Base-by-base conservation (phyloP, 2,329 filamentous ascomycete genomes). In the Trichoderma polysporum region DNA sequence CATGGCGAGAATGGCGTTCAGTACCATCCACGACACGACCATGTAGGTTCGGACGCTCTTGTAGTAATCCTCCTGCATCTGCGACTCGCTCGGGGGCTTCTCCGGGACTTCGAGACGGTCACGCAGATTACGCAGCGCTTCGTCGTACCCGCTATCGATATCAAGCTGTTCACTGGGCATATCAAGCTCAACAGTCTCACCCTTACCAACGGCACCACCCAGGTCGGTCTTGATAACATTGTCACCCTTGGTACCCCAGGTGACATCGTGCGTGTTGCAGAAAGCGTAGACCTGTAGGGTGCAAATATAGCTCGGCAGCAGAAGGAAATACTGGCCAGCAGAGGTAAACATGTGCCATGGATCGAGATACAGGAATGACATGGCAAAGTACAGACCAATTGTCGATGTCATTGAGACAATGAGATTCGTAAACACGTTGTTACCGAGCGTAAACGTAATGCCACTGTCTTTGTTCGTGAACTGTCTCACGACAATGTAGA, bases 281-380 rank as follows among this genome's bases (percentile, higher is more conserved):
- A 99, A 99, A 50, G 95, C 95, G 80, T 99, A 99, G 22, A 98
- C 93, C 79, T 99, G 95, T 2, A 99, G 85, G 0, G 93, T 98
- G 82, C 95, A 98, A 79, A 99, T 97, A 82, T 98, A 99, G 45
- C 86, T 90, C 0, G 95, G 95, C 39, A 99, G 84, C 29, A 99
- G 88, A 54, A 94, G 86, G 77, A 99, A 97, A 83, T 99, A 99
- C 77, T 97, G 94, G 0, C 85, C 87, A 0, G 92, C 89, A 0
- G 90, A 94, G 13, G 95, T 99, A 81, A 99, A 91, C 91, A 99
- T 95, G 83, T 99, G 95, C 95, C 95, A 99, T 0, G 95, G 95
- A 73, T 99, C 96, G 54, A 99, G 87, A 80, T 99, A 99, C 68
- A 99, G 81, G 81, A 99, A 93, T 27, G 91, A 95, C 90, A 97